These are phyloP conservation scores for Astraeus odoratus DNA, from an alignment of 768 basidiomycete genomes.

Conservation along the genomic window DNA sequence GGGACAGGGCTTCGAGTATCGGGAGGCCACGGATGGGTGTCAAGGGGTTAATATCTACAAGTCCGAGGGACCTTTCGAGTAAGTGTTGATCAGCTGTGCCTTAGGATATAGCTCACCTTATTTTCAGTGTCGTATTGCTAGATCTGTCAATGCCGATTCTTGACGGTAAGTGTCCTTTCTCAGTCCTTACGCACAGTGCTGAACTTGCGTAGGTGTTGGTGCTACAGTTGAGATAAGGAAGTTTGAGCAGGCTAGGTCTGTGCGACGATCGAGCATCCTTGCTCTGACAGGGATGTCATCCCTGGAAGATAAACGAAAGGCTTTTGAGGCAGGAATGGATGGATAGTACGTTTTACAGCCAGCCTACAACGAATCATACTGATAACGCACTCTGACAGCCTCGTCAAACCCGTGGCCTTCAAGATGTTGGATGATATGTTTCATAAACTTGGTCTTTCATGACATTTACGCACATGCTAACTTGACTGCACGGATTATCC, in stretches of 20 bases:
- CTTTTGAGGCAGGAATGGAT: constrained; percentile 90
- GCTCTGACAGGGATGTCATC: constrained; percentile 94
- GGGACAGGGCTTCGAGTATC: constrained; percentile 59
- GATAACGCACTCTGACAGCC: constrained; percentile 34
- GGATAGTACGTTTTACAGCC: constrained; percentile 66
- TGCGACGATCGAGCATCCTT: constrained; percentile 46
- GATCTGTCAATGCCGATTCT: constrained; percentile 94
- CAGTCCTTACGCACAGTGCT: neutral
- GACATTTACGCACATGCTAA: constrained; percentile 8
- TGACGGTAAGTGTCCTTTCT: constrained; percentile 49
- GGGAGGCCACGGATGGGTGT: constrained; percentile 78
- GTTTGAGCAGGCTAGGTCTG: constrained; percentile 47
- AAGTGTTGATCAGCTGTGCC: constrained; percentile 24
- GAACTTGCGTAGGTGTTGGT: constrained; percentile 50
- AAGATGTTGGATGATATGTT: constrained; percentile 85
- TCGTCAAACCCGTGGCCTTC: constrained; percentile 95
- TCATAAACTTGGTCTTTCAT: constrained; percentile 54
- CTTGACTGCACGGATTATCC: neutral
- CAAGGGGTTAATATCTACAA: constrained; percentile 76
- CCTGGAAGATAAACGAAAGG: constrained; percentile 83
- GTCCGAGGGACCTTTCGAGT: constrained; percentile 81
- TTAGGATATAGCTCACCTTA: constrained; percentile 1
- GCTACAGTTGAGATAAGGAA: constrained; percentile 79
- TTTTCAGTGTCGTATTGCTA: constrained; percentile 69
- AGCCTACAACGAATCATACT: neutral